These are phyloP conservation scores for Penstemon newberryi DNA, from an alignment of 257 asterid species.

Conservation along the genomic window DNA sequence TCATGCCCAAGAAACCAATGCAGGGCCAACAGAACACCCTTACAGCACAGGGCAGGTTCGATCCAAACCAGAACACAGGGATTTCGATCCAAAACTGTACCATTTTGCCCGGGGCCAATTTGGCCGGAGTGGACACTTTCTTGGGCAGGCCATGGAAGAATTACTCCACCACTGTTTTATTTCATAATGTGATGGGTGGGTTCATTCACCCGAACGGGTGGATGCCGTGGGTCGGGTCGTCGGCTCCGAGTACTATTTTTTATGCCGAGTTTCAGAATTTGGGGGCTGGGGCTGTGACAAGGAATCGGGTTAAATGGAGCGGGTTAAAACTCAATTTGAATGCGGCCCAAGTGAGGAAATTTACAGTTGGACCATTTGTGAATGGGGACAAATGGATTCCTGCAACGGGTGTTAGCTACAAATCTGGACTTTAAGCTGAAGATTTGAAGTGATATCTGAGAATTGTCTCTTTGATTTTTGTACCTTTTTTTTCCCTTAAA, in stretches of 20 bases:
- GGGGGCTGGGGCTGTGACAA: constrained; percentile 7
- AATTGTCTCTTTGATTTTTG: neutral
- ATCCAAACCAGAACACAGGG: constrained; percentile 21
- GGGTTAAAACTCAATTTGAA: constrained; percentile 17
- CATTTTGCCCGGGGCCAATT: neutral
- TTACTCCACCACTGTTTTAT: constrained; percentile 12
- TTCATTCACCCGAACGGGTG: constrained; percentile 11
- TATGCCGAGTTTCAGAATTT: constrained; percentile 20
- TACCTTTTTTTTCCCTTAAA: neutral
- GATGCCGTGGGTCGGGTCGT: constrained; percentile 14
- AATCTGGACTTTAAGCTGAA: constrained; percentile 12
- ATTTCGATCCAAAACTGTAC: constrained; percentile 18
- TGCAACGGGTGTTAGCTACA: constrained; percentile 4
- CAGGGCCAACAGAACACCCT: constrained; percentile 28
- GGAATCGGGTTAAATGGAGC: constrained; percentile 11
- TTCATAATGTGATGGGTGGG: neutral
- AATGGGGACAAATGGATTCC: constrained; percentile 16
- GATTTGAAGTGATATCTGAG: neutral
- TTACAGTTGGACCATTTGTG: constrained; percentile 14
- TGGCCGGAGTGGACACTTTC: constrained; percentile 11
- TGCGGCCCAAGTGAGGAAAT: neutral
- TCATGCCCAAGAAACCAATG: constrained; percentile 19
- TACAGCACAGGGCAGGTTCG: constrained; percentile 22
- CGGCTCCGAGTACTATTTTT: constrained; percentile 20
- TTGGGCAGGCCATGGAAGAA: constrained; percentile 24